These are phyloP conservation scores for Cercospora brassicicola DNA, from an alignment of 2,329 filamentous ascomycete genomes.

Conservation along the genomic window DNA sequence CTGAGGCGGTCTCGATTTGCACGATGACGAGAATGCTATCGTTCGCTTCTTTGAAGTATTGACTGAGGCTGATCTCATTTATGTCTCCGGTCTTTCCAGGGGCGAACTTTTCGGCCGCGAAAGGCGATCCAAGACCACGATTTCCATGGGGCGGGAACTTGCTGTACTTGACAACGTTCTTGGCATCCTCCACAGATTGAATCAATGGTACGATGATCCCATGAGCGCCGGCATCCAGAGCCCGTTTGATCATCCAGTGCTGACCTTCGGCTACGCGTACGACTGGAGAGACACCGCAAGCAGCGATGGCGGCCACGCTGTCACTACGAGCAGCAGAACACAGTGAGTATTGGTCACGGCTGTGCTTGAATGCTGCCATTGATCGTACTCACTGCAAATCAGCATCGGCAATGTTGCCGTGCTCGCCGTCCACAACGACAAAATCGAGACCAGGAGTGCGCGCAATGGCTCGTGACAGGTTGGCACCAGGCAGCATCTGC, in stretches of 20 bases:
- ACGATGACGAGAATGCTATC: constrained; percentile 52
- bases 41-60: constrained; percentile 59
- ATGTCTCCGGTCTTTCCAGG: constrained; percentile 24
- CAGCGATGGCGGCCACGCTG: constrained; percentile 53
- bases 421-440: constrained; percentile 53
- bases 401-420: constrained; percentile 57
- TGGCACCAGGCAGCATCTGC: constrained; percentile 59
- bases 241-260: constrained; percentile 63
- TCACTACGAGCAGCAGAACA: constrained; percentile 37
- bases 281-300: constrained; percentile 47
- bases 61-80: constrained; percentile 31
- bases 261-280: constrained; percentile 57
- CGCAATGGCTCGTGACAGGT: constrained; percentile 55
- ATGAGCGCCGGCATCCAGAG: constrained; percentile 61
- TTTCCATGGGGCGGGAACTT: constrained; percentile 58
- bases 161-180: constrained; percentile 52
- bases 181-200: constrained; percentile 47
- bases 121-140: constrained; percentile 59
- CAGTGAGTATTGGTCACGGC: not conserved
- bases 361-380: not conserved
- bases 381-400: constrained; percentile 49
- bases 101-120: constrained; percentile 45
- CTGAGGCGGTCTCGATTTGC: constrained; percentile 49
- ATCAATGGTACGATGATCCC: constrained; percentile 55
- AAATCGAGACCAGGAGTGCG: constrained; percentile 50